Base-by-base conservation (phyloP, 257 asterid genomes). In the Marsdenia floribunda region DNA sequence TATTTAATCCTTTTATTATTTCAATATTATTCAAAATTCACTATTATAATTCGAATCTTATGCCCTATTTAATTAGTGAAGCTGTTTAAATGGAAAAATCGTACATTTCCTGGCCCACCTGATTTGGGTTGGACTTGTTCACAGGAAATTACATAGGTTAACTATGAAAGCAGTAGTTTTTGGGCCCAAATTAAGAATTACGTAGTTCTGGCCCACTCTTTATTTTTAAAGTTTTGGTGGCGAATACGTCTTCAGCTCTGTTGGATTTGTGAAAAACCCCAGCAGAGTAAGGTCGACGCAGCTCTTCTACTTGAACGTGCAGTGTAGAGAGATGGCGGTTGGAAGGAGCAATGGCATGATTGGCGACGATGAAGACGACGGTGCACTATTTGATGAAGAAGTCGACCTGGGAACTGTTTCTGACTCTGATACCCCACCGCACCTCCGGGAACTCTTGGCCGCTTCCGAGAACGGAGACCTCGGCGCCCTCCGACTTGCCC, bases 381-480 rank as follows among this genome's bases (percentile, higher is more conserved):
- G 75, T 58, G 85, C 76, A 21, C 79, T 94, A 0, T 87, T 93
- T 79, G 97, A 82, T 54, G 91, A 85, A 64, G 83, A 87, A 22
- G 96, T 85, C 35, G 74, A 87, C 3, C 81, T 72, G 8, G 93
- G 78, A 0, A 37, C 66, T 24, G 93, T 82, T 9, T 72, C 81
- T 40, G 76, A 86, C 64, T 77, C 87, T 38, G 97, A 89, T 14
- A 80, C 83, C 0, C 97, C 95, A 54, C 80, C 88, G 35, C 95
- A 90, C 80, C 95, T 94, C 79, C 95, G 92, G 10, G 90, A 93
- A 70, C 93, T 94, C 47, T 84, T 88, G 75, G 57, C 83, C 40
- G 97, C 99, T 61, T 88, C 89, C 59, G 91, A 87, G 80, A 78
- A 84, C 47, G 99, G 97, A 35, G 86, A 88, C 86, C 80, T 89